These are phyloP conservation scores for Paraconiothyrium sp. DNA, from an alignment of 2,329 filamentous ascomycete genomes.

Conservation along the genomic window DNA sequence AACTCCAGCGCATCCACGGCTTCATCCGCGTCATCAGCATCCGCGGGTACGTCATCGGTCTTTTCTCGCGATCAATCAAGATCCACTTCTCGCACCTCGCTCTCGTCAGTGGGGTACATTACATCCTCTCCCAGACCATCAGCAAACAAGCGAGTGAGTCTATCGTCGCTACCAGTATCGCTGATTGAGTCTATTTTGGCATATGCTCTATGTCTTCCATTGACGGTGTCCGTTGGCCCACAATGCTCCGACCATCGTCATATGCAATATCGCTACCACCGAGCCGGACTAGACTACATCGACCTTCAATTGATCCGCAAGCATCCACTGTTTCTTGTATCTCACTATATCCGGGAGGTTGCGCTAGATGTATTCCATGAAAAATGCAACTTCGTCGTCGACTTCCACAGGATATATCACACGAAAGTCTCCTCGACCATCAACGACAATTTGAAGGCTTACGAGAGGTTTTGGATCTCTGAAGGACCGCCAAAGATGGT, in stretches of 20 bases:
- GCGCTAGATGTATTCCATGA: conserved; percentile 30
- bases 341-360: conserved; percentile 24
- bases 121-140: not conserved
- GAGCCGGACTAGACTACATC: conserved; percentile 28
- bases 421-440: conserved; percentile 23
- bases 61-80: conserved; percentile 20
- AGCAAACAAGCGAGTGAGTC: not conserved
- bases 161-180: conserved; percentile 27
- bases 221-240: conserved; percentile 28
- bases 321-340: conserved; percentile 31
- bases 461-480: conserved; percentile 33
- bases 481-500: conserved; percentile 29
- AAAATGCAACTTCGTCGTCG: conserved; percentile 34
- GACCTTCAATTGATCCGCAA: conserved; percentile 31
- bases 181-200: conserved; percentile 32
- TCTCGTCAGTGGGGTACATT: conserved; percentile 12
- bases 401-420: conserved; percentile 31
- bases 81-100: conserved; percentile 18
- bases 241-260: conserved; percentile 22
- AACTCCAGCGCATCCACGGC: conserved; percentile 22
- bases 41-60: conserved; percentile 20
- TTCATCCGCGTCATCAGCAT: conserved; percentile 22
- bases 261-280: conserved; percentile 30
- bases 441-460: conserved; percentile 26
- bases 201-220: conserved; percentile 29